Evolutionary conservation across 2,329 filamentous ascomycete genomes (phyloP), one percentile per base, ranked within the genome.

Genomic region (Trichoderma citrinoviride): DNA sequence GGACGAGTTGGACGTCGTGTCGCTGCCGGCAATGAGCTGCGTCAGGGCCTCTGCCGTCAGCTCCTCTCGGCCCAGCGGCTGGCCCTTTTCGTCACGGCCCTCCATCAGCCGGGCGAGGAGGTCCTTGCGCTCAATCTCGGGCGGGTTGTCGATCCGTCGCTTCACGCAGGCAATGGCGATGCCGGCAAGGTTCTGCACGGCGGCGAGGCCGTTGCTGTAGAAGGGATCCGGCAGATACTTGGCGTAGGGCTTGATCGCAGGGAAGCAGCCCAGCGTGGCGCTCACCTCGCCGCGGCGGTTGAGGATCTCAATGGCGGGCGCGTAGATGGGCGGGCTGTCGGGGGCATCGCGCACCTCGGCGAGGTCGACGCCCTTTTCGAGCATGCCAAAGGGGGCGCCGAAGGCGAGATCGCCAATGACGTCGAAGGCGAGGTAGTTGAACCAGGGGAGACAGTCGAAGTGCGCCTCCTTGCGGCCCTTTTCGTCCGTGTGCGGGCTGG

Each of bases 231-330:
- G 92, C 10, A 96, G 78, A 76, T 89, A 94, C 71, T 86, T 87
- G 19, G 92, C 93, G 70, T 87, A 96, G 0, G 92, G 91, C 75
- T 91, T 94, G 54, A 97, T 79, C 65, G 80, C 77, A 0, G 93
- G 92, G 62, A 89, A 80, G 71, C 87, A 90, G 1, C 93, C 93
- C 3, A 97, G 81, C 0, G 92, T 88, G 4, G 87, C 90, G 14
- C 89, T 93, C 33, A 97, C 92, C 73, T 97, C 93, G 63, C 93
- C 93, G 55, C 93, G 84, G 15, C 93, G 86, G 78, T 97, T 97
- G 62, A 97, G 81, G 4, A 96, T 93, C 77, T 97, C 88, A 67
- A 97, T 91, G 10, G 93, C 93, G 0, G 89, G 85, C 0, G 90
- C 90, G 71, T 90, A 92, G 29, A 86, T 85, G 4, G 90, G 85